These are phyloP conservation scores for Trichophyton mentagrophytes DNA, from an alignment of 2,329 filamentous ascomycete genomes.

Conservation along the genomic window DNA sequence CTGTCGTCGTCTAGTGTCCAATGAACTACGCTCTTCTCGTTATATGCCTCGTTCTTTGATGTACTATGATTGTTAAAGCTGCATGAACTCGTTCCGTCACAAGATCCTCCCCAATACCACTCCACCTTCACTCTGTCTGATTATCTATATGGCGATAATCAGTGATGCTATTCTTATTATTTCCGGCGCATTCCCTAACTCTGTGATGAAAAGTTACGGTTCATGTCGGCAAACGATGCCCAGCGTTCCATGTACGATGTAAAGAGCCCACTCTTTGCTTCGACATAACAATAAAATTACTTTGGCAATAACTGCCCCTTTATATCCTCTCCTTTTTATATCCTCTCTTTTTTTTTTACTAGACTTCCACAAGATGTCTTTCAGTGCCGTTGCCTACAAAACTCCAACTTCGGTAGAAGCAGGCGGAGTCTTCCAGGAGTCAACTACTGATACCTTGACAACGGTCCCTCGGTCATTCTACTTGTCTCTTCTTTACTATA, in stretches of 20 bases:
- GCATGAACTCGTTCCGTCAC: background rate
- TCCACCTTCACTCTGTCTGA: background rate
- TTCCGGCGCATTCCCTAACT: background rate
- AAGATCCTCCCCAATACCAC: background rate
- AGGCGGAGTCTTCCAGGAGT: background rate
- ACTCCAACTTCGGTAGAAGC: background rate
- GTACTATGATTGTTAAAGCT: conserved; percentile 3
- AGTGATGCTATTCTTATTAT: background rate
- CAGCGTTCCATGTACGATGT: background rate
- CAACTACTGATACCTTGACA: background rate
- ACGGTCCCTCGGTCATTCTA: background rate
- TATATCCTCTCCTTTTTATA: background rate
- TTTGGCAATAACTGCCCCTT: background rate
- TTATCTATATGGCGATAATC: background rate
- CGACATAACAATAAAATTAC: background rate
- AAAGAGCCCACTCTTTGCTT: background rate
- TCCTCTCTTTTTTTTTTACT: background rate
- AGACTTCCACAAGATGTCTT: background rate
- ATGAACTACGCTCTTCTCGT: background rate
- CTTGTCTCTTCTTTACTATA: background rate
- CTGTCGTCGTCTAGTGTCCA: background rate
- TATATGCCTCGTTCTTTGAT: background rate
- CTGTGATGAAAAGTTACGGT: background rate
- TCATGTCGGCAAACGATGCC: background rate
- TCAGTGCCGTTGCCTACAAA: background rate